A percentile compares a stretch with the other conserved stretches of the same genome.
Evolutionary conservation across 2,329 filamentous ascomycete genomes (phyloP).

Genomic region (Elsinoe ampelina): DNA sequence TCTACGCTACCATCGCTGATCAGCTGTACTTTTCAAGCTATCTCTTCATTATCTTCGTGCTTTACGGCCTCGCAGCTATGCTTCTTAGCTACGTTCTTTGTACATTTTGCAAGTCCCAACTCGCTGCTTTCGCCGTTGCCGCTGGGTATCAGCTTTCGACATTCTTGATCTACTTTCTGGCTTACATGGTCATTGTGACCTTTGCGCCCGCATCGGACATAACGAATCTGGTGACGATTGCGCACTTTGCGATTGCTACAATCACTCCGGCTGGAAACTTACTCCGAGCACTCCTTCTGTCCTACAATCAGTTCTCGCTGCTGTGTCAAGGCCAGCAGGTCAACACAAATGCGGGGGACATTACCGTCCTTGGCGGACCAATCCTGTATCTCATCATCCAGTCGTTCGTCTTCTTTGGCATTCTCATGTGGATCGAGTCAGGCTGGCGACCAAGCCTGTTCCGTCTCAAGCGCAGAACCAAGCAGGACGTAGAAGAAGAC

Average conservation of each 20-base stretch:
- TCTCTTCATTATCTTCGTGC: constrained; percentile 67
- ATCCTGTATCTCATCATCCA: constrained; percentile 77
- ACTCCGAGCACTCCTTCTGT: constrained; percentile 62
- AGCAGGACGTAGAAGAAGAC: constrained; percentile 32
- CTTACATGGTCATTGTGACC: constrained; percentile 44
- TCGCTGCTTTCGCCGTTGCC: constrained; percentile 75
- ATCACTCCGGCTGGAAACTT: constrained; percentile 71
- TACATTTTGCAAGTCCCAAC: constrained; percentile 66
- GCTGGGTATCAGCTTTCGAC: constrained; percentile 60
- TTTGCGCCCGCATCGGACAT: constrained; percentile 63
- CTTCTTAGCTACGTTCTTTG: constrained; percentile 74
- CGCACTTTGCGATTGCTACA: constrained; percentile 64
- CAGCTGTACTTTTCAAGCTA: constrained; percentile 75
- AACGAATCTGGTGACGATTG: constrained; percentile 56
- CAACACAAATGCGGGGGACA: constrained; percentile 57
- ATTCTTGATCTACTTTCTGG: constrained; percentile 41
- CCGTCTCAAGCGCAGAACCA: constrained; percentile 38
- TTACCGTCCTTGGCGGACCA: constrained; percentile 70
- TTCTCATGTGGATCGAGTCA: constrained; percentile 73
- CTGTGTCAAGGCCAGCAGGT: constrained; percentile 59
- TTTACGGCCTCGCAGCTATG: constrained; percentile 72
- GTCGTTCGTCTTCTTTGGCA: constrained; percentile 56
- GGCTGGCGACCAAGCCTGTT: constrained; percentile 53
- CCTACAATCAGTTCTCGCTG: constrained; percentile 74
- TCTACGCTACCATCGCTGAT: constrained; percentile 55